Evolutionary conservation across 1,139 yeast genomes (phyloP).

Genomic region (Geotrichum citri-aurantii): DNA sequence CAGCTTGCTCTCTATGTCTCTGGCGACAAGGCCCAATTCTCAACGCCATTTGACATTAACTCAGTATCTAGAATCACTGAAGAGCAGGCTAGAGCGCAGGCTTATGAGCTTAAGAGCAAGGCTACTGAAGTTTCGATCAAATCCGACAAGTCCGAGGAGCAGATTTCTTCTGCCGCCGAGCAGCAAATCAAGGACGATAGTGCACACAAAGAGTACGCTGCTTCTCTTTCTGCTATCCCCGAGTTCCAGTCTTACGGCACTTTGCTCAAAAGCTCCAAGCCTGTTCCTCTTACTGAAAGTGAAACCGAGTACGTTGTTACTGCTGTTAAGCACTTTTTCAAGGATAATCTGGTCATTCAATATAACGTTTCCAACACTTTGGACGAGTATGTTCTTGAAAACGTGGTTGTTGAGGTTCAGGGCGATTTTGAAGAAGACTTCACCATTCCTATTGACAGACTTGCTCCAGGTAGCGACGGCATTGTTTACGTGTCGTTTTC

Average conservation of each 20-base stretch:
- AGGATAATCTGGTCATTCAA: constrained; percentile 74
- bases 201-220: constrained; percentile 52
- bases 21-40: constrained; percentile 53
- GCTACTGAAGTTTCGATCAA: constrained; percentile 23
- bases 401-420: constrained; percentile 62
- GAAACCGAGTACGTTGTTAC: constrained; percentile 92
- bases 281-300: constrained; percentile 73
- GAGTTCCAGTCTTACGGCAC: constrained; percentile 69
- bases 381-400: constrained; percentile 67
- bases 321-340: constrained; percentile 76
- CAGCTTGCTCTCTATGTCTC: constrained; percentile 70
- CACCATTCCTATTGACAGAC: constrained; percentile 64
- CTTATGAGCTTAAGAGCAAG: constrained; percentile 40
- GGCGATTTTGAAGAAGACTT: constrained; percentile 54
- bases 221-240: constrained; percentile 59
- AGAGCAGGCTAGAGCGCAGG: constrained; percentile 60
- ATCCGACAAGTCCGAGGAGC: constrained; percentile 19
- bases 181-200: constrained; percentile 35
- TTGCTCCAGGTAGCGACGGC: constrained; percentile 67
- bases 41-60: constrained; percentile 62
- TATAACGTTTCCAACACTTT: constrained; percentile 82
- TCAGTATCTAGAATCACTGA: constrained; percentile 57
- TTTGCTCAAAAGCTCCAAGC: constrained; percentile 64
- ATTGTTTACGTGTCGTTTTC: constrained; percentile 72
- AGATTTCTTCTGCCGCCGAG: constrained; percentile 27